A percentile compares a stretch with the other conserved stretches of the same genome.
These are phyloP conservation scores for Myxozyma mucilagina DNA, from an alignment of 805 yeast species.

Conservation along the genomic window DNA sequence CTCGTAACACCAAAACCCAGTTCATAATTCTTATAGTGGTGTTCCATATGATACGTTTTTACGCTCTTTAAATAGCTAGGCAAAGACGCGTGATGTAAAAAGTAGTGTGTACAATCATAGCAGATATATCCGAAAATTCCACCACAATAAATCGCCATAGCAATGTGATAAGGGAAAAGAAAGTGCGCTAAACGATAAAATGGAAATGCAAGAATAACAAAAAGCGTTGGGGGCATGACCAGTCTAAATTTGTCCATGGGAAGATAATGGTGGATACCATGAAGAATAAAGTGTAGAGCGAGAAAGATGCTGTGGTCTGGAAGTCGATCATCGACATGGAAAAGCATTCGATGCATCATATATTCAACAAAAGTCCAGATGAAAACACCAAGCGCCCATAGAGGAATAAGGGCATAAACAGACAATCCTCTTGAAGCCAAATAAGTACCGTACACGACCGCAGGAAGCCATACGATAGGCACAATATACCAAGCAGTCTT, in stretches of 20 bases:
- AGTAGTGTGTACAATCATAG: conserved; percentile 93
- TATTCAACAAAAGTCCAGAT: conserved; percentile 95
- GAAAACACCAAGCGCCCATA: conserved; percentile 78
- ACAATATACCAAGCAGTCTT: conserved; percentile 94
- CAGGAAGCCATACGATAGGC: conserved; percentile 85
- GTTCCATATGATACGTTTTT: conserved; percentile 92
- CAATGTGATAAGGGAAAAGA: conserved; percentile 76
- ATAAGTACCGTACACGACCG: conserved; percentile 61
- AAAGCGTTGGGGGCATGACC: conserved; percentile 94
- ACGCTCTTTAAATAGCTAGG: conserved; percentile 75
- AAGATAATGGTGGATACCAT: conserved; percentile 94
- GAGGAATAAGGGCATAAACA: conserved; percentile 48
- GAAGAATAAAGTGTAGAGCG: conserved; percentile 83
- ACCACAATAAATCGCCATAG: conserved; percentile 93
- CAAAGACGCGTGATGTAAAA: conserved; percentile 80
- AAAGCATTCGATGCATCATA: conserved; percentile 80
- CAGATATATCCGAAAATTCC: conserved; percentile 90
- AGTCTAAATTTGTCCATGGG: conserved; percentile 95
- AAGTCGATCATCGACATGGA: conserved; percentile 84
- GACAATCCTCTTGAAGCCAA: conserved; percentile 58
- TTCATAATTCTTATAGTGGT: conserved; percentile 96
- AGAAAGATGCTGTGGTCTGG: conserved; percentile 78
- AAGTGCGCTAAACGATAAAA: conserved; percentile 75
- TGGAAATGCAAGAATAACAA: conserved; percentile 71
- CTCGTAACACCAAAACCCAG: conserved; percentile 96